Conservation (phyloP, 2,329 filamentous ascomycete species). For the Rhytidhysteron rufulum region DNA sequence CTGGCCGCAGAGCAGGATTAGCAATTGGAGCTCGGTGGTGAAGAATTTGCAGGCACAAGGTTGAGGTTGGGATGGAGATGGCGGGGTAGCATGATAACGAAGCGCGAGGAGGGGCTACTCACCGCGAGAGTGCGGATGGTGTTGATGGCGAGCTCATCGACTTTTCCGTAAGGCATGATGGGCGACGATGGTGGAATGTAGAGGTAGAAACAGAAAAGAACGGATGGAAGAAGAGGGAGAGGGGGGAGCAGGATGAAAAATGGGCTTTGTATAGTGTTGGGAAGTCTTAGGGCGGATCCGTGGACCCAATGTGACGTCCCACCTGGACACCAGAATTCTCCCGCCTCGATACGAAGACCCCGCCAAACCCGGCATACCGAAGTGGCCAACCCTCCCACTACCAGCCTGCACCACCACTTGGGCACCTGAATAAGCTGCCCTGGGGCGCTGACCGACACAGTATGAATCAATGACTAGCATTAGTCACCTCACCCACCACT, state of each 20-base stretch:
- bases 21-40: conserved; percentile 23
- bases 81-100: conserved; percentile 22
- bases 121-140: conserved; percentile 96
- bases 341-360: no score
- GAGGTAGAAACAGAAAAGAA: conserved; percentile 12
- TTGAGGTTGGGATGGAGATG: conserved; percentile 17
- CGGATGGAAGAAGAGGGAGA: conserved; percentile 7
- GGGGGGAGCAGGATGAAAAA: conserved; percentile 10
- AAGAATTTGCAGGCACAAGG: conserved; percentile 10
- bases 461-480: no score
- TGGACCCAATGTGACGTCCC: no score
- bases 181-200: conserved; percentile 21
- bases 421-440: conserved; percentile 3
- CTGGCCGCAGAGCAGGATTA: conserved; percentile 48
- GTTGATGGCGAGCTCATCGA: conserved; percentile 92
- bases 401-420: no score
- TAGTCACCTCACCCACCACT: no score
- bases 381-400: no score
- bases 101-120: conserved; percentile 57
- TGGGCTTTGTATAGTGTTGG: conserved; percentile 4
- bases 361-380: no score
- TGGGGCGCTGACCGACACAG: conserved; percentile 3
- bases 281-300: not conserved
- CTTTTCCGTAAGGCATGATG: conserved; percentile 82
- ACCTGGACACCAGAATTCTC: no score